Evolutionary conservation across 2,329 filamentous ascomycete species (phyloP).

Genomic region (Aureobasidium sp.): DNA sequence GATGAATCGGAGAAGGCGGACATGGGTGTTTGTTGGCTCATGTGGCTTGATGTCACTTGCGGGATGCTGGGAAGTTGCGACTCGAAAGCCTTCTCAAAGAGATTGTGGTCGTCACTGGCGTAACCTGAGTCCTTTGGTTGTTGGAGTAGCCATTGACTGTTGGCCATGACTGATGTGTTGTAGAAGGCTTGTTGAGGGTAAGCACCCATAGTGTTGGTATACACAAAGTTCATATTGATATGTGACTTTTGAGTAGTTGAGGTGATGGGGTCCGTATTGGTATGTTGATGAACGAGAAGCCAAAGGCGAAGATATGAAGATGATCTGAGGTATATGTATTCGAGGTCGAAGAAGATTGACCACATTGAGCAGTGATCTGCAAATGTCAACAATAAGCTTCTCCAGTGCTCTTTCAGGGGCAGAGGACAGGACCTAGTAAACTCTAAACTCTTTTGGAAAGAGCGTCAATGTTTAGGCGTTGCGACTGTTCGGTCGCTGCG

Average conservation of each 20-base stretch:
- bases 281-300: neutral
- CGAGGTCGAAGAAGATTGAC: neutral
- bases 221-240: slow-evolving; percentile 1
- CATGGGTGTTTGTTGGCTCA: slow-evolving; percentile 5
- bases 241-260: neutral
- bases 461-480: slow-evolving; percentile 4
- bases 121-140: slow-evolving; percentile 12
- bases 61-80: neutral
- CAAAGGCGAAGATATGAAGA: neutral
- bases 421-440: neutral
- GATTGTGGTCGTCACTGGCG: slow-evolving; percentile 2
- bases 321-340: slow-evolving; percentile 3
- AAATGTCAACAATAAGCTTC: slow-evolving; percentile 1
- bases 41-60: neutral
- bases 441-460: slow-evolving; percentile 1
- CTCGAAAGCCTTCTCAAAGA: slow-evolving; percentile 9
- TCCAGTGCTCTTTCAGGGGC: neutral
- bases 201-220: neutral
- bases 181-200: slow-evolving; percentile 6
- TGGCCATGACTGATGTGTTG: neutral
- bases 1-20: slow-evolving; percentile 7
- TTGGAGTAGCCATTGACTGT: slow-evolving; percentile 9
- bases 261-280: neutral
- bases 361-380: neutral
- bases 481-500: neutral